Conservation (phyloP, 2,329 filamentous ascomycete genomes). For the Phaeosphaeria sp. region DNA sequence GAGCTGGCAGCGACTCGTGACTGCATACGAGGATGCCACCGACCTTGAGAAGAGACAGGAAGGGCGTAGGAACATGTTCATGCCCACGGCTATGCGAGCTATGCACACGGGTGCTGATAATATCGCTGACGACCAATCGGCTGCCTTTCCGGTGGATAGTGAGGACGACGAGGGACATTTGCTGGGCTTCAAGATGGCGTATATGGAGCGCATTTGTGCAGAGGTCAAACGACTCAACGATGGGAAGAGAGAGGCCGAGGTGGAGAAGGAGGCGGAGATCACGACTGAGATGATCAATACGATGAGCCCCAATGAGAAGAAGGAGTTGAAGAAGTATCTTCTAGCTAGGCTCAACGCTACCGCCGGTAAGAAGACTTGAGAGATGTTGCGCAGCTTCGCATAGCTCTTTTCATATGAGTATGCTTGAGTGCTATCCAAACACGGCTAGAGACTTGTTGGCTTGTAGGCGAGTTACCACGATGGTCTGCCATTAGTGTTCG, state of each 20-base stretch:
- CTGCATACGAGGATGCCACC: constrained; percentile 4
- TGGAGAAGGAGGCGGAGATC: constrained; percentile 4
- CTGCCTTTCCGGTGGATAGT: background rate
- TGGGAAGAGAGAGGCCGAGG: background rate
- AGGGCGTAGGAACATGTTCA: constrained; percentile 23
- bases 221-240: constrained; percentile 9
- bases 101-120: constrained; percentile 11
- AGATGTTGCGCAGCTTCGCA: background rate
- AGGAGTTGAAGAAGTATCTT: constrained; percentile 11
- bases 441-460: background rate
- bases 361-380: background rate
- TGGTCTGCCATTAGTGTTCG: background rate
- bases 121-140: constrained; percentile 7
- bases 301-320: constrained; percentile 15
- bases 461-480: background rate
- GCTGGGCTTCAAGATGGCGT: constrained; percentile 24
- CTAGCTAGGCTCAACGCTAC: constrained; percentile 4
- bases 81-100: constrained; percentile 16
- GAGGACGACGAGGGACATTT: constrained; percentile 6
- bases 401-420: background rate
- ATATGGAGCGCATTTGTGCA: constrained; percentile 25
- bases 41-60: constrained; percentile 19
- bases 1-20: constrained; percentile 1
- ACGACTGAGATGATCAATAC: constrained; percentile 8
- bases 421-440: background rate